Percentiles rank a stretch among this genome's conserved stretches.
These are phyloP conservation scores for Camellia oleifera DNA, from an alignment of 179 eudicot species.

Conservation along the genomic window DNA sequence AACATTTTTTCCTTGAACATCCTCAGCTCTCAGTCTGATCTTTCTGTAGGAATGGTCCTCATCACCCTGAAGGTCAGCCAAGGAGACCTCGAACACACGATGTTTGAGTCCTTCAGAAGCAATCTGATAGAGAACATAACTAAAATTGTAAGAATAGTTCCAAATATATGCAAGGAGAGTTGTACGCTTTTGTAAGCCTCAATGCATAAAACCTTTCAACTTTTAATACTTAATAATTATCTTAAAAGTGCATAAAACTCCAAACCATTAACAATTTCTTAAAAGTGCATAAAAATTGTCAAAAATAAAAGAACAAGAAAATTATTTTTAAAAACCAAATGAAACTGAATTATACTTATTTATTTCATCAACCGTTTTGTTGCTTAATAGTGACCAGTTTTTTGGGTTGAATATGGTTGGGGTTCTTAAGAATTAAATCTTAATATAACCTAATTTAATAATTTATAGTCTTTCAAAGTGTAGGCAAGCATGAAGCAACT, in stretches of 20 bases:
- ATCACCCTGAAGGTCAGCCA: constrained; percentile 80
- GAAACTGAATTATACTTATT: neutral
- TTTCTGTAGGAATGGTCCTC: constrained; percentile 84
- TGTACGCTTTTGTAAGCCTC: neutral
- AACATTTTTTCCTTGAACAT: constrained; percentile 81
- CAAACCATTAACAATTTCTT: neutral
- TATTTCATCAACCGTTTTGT: neutral
- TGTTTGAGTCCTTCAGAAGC: constrained; percentile 94
- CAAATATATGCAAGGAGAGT: neutral
- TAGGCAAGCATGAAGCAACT: neutral
- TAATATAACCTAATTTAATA: neutral
- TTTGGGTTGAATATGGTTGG: neutral
- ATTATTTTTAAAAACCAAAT: neutral
- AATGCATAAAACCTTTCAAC: neutral
- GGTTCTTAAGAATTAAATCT: neutral
- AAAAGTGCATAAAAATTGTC: neutral
- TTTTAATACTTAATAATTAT: neutral
- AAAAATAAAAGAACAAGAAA: neutral
- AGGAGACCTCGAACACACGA: constrained; percentile 68
- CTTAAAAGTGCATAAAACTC: neutral
- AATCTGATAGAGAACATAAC: constrained; percentile 39
- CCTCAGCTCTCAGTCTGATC: constrained; percentile 89
- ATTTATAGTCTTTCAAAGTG: neutral
- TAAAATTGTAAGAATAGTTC: neutral
- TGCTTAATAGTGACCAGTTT: neutral